Evolutionary conservation across 148 eudicot species (phyloP).

Genomic region (Nepenthes mirabilis): DNA sequence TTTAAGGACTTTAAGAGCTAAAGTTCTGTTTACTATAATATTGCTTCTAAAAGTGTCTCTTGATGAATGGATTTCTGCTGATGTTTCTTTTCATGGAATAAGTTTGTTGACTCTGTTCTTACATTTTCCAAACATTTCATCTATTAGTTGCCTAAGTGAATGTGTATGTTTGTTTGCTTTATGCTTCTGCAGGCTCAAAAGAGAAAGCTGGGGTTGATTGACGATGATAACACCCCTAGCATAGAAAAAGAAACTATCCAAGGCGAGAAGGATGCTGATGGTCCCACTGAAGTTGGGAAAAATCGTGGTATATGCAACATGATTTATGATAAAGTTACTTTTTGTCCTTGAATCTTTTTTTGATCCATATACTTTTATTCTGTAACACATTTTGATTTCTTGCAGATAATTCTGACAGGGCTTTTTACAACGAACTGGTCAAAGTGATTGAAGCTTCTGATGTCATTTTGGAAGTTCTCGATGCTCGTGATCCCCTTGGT

Average conservation of each 20-base stretch:
- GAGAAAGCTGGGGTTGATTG: conserved; percentile 70
- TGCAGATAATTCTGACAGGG: conserved; percentile 72
- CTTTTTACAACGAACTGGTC: conserved; percentile 89
- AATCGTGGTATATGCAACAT: conserved; percentile 31
- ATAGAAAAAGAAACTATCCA: conserved; percentile 23
- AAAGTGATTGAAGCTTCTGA: conserved; percentile 93
- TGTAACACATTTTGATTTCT: conserved; percentile 3
- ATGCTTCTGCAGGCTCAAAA: conserved; percentile 41
- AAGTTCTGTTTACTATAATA: too few relatives aligned
- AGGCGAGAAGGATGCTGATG: conserved; percentile 21
- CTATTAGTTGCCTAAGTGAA: too few relatives aligned
- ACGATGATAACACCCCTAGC: conserved; percentile 29
- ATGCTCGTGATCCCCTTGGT: conserved; percentile 98
- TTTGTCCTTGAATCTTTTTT: neutral
- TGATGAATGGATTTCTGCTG: too few relatives aligned
- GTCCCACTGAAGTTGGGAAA: conserved; percentile 18
- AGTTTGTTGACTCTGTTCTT: too few relatives aligned
- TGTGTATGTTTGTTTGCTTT: neutral
- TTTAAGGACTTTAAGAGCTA: too few relatives aligned
- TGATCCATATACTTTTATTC: neutral
- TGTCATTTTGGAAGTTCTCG: conserved; percentile 92
- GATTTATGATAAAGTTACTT: neutral
- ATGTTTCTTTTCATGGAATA: too few relatives aligned
- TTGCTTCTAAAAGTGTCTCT: too few relatives aligned
- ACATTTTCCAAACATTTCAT: too few relatives aligned